Percentiles rank a stretch among this genome's conserved stretches.
Conservation (phyloP, 164 flowering plant species). For the Chloranthus sessilifolius region DNA sequence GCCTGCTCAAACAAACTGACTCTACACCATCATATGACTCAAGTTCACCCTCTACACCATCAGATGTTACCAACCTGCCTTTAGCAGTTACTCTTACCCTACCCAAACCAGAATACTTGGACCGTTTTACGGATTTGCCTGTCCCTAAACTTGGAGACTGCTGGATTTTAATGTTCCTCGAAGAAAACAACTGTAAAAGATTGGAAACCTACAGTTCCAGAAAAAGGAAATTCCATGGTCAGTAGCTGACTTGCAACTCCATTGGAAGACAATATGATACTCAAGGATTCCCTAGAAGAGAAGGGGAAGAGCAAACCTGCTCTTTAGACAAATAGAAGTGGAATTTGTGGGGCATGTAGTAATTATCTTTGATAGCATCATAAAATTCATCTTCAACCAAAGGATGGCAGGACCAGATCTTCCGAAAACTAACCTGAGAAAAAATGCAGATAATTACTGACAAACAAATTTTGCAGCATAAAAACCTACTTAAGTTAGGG, state of each 20-base stretch:
- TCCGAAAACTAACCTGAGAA: slow-evolving; percentile 19
- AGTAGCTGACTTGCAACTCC: background rate
- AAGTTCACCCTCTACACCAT: slow-evolving; percentile 7
- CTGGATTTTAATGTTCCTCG: slow-evolving; percentile 21
- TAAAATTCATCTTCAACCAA: slow-evolving; percentile 51
- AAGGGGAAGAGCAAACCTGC: slow-evolving; percentile 38
- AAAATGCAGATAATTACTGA: background rate
- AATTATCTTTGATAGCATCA: slow-evolving; percentile 56
- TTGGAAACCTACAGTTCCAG: slow-evolving; percentile 30
- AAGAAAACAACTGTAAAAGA: slow-evolving; percentile 32
- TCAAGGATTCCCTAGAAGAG: background rate
- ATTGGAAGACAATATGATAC: background rate
- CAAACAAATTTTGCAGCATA: background rate
- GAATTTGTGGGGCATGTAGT: slow-evolving; percentile 50
- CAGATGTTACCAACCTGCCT: slow-evolving; percentile 7
- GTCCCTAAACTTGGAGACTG: slow-evolving; percentile 10
- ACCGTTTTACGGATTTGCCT: slow-evolving; percentile 2
- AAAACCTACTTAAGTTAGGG: background rate
- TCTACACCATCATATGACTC: slow-evolving; percentile 5
- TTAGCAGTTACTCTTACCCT: slow-evolving; percentile 12
- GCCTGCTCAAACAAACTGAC: slow-evolving; percentile 3
- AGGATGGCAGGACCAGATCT: slow-evolving; percentile 51
- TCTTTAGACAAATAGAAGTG: slow-evolving; percentile 45
- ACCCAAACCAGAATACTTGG: background rate
- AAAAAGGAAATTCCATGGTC: background rate